Evolutionary conservation across 164 flowering plant species (phyloP).

Genomic region (Paratinospora sagittata): DNA sequence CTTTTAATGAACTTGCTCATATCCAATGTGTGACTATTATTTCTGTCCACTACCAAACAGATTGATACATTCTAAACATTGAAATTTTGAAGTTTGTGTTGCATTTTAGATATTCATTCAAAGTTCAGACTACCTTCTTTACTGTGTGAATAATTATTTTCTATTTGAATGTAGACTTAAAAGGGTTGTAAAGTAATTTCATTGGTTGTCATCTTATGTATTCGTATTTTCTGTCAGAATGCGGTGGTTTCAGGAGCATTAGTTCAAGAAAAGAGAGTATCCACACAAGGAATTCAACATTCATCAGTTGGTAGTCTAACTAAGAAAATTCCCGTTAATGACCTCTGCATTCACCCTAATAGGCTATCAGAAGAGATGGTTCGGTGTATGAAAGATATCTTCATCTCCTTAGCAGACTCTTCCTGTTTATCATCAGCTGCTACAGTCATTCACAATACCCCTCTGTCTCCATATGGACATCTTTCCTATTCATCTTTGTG

Average conservation of each 20-base stretch:
- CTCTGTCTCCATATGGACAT: constrained; percentile 46
- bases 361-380: constrained; percentile 75
- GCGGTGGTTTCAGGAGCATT: constrained; percentile 12
- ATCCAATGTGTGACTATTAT: too few relatives aligned
- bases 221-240: constrained; percentile 26
- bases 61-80: not conserved
- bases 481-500: constrained; percentile 43
- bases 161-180: not conserved
- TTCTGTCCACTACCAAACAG: too few relatives aligned
- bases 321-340: constrained; percentile 34
- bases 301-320: constrained; percentile 21
- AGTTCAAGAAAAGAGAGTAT: constrained; percentile 14
- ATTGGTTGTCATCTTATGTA: not conserved
- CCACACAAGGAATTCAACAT: constrained; percentile 19
- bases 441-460: constrained; percentile 27
- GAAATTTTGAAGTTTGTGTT: too few relatives aligned
- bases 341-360: constrained; percentile 60
- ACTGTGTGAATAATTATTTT: not conserved
- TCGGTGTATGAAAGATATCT: constrained; percentile 69
- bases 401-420: constrained; percentile 60
- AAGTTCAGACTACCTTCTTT: too few relatives aligned
- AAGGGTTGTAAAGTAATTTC: not conserved
- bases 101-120: not conserved
- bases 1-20: too few relatives aligned
- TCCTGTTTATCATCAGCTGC: constrained; percentile 28